phyloP scores from a whole-genome alignment of 805 yeast genomes.

The Starmerella riodocensis region DNA sequence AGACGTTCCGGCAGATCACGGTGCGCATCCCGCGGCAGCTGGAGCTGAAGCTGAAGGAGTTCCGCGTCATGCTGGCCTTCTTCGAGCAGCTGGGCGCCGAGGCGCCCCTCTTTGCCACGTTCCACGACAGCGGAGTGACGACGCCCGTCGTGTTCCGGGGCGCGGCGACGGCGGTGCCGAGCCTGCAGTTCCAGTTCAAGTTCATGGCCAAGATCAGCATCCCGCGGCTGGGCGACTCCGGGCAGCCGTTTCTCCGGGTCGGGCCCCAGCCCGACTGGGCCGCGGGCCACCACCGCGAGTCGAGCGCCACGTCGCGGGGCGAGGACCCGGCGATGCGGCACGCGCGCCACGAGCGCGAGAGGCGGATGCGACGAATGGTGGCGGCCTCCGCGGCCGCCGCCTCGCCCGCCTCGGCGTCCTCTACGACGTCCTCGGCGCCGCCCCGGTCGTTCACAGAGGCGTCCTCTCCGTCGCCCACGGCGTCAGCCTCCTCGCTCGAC shows the following conservation, averaged over 20 bases:
- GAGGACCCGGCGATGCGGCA: background rate
- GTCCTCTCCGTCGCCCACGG: background rate
- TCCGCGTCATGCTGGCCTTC: slow-evolving; percentile 15
- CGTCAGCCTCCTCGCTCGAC: background rate
- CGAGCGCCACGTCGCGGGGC: background rate
- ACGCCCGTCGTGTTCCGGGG: slow-evolving; percentile 11
- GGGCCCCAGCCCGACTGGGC: slow-evolving; percentile 6
- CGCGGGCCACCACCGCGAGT: background rate
- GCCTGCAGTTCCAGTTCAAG: slow-evolving; percentile 9
- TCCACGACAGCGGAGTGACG: slow-evolving; percentile 4
- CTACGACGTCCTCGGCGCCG: no score
- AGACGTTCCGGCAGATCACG: slow-evolving; percentile 13
- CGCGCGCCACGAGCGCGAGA: slow-evolving; percentile 3
- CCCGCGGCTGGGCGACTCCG: slow-evolving; percentile 1
- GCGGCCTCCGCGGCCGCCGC: background rate
- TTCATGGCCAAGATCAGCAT: slow-evolving; percentile 9
- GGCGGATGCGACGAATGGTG: slow-evolving; percentile 3
- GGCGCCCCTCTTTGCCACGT: slow-evolving; percentile 8
- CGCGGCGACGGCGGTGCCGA: slow-evolving; percentile 6
- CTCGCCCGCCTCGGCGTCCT: no score
- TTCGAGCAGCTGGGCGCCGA: slow-evolving; percentile 12
- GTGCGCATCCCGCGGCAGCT: slow-evolving; percentile 17
- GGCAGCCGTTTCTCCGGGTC: background rate
- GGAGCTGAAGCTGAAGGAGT: slow-evolving; percentile 18
- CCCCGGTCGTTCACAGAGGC: no score